Evolutionary conservation across 169 alveolate species (phyloP).

Genomic region (Eimeria acervulina): DNA sequence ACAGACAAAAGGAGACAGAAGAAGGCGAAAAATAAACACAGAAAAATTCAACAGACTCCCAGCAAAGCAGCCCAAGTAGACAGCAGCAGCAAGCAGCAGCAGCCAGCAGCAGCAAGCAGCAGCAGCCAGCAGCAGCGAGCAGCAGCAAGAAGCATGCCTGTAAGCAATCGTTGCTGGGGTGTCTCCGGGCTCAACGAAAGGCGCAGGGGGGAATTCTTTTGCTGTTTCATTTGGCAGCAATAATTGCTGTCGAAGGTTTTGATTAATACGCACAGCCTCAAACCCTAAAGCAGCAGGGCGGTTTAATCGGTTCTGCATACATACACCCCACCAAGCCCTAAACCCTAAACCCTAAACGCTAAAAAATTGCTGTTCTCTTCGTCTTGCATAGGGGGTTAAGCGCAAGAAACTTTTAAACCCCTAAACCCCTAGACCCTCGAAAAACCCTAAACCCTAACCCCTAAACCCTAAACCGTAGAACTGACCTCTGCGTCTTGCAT

Average conservation of each 20-base stretch:
- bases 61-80: background rate
- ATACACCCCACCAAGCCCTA: background rate
- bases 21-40: background rate
- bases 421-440: background rate
- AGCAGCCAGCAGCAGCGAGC: background rate
- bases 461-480: background rate
- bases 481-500: constrained; percentile 90
- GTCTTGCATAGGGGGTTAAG: too few relatives aligned
- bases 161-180: constrained; percentile 91
- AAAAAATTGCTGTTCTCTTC: background rate
- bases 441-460: background rate
- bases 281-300: constrained; percentile 94
- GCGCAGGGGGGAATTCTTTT: constrained; percentile 87
- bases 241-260: constrained; percentile 92
- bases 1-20: background rate
- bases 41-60: background rate
- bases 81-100: background rate
- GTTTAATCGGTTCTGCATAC: constrained; percentile 90
- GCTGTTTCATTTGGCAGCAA: constrained; percentile 87
- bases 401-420: too few relatives aligned
- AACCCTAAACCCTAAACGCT: background rate
- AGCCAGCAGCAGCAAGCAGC: background rate
- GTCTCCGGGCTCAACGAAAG: constrained; percentile 89
- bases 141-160: constrained; percentile 85
- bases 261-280: constrained; percentile 95